phyloP scores from a whole-genome alignment of 768 basidiomycete genomes.

The Phanerochaete sordida region DNA sequence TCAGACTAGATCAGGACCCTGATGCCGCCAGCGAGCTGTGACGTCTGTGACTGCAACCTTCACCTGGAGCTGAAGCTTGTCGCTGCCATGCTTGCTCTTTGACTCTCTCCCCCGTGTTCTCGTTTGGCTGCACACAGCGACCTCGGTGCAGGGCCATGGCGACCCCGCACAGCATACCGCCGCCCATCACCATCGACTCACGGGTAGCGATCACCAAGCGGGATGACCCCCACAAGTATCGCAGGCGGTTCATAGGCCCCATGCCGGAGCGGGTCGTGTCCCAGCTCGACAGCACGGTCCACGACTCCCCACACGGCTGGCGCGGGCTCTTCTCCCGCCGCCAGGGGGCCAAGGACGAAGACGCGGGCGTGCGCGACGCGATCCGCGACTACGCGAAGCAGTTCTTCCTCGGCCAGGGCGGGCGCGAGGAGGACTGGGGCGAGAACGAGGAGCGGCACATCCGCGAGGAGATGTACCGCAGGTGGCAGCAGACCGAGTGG shows the following conservation, averaged over 20 bases:
- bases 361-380: constrained; percentile 39
- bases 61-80: background rate
- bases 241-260: constrained; percentile 72
- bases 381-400: constrained; percentile 59
- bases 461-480: constrained; percentile 52
- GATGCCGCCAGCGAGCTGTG: background rate
- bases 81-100: background rate
- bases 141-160: constrained; percentile 1
- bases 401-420: constrained; percentile 64
- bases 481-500: constrained; percentile 72
- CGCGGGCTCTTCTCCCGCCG: constrained; percentile 11
- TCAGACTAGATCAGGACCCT: too few relatives aligned
- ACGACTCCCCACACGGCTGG: constrained; percentile 1
- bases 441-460: constrained; percentile 47
- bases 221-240: constrained; percentile 33
- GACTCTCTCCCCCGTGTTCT: background rate
- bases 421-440: constrained; percentile 64
- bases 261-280: constrained; percentile 61
- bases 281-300: constrained; percentile 24
- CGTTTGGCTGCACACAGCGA: background rate
- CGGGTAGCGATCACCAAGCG: constrained; percentile 1
- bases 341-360: constrained; percentile 30
- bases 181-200: constrained; percentile 6
- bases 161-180: constrained; percentile 7
- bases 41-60: background rate